phyloP scores from a whole-genome alignment of 352 stramenopile genomes.

The Phytophthora ramorum region DNA sequence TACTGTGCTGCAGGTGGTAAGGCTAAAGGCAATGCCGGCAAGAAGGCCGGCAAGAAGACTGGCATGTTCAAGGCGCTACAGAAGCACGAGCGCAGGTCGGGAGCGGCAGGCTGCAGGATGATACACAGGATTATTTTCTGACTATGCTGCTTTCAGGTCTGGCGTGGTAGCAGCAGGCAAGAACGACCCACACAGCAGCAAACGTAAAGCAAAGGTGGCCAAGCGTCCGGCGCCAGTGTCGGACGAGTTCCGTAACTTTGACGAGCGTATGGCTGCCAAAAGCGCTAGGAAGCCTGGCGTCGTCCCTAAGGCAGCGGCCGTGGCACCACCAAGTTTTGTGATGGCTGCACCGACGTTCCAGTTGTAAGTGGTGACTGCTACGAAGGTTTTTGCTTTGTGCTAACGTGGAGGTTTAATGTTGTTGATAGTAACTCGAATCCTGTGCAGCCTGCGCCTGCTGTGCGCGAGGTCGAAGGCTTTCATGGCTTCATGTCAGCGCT shows the following conservation, averaged over 20 bases:
- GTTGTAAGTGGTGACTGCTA: slow-evolving; percentile 50
- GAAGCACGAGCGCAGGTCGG: slow-evolving; percentile 67
- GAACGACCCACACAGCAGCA: slow-evolving; percentile 39
- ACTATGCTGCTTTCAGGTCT: slow-evolving; percentile 27
- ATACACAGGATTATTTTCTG: neutral
- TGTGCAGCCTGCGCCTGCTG: slow-evolving; percentile 14
- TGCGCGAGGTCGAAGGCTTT: slow-evolving; percentile 69
- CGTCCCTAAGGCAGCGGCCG: slow-evolving; percentile 35
- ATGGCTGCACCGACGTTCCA: slow-evolving; percentile 74
- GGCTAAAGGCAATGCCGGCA: slow-evolving; percentile 37
- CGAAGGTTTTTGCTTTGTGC: no score
- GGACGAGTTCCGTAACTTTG: slow-evolving; percentile 79
- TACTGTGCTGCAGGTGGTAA: slow-evolving; percentile 19
- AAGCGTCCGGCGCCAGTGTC: slow-evolving; percentile 49
- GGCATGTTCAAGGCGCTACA: slow-evolving; percentile 74
- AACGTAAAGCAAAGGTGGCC: slow-evolving; percentile 29
- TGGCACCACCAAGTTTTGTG: slow-evolving; percentile 66
- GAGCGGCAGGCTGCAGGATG: neutral
- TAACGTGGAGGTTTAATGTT: neutral
- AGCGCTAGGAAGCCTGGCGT: slow-evolving; percentile 33
- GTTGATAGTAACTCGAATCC: slow-evolving; percentile 34
- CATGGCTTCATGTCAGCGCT: slow-evolving; percentile 72
- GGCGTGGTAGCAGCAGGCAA: slow-evolving; percentile 47
- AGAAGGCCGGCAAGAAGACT: slow-evolving; percentile 62
- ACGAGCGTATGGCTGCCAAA: slow-evolving; percentile 72